These are phyloP conservation scores for Elsinoe perseae DNA, from an alignment of 2,329 filamentous ascomycete genomes.

Conservation along the genomic window DNA sequence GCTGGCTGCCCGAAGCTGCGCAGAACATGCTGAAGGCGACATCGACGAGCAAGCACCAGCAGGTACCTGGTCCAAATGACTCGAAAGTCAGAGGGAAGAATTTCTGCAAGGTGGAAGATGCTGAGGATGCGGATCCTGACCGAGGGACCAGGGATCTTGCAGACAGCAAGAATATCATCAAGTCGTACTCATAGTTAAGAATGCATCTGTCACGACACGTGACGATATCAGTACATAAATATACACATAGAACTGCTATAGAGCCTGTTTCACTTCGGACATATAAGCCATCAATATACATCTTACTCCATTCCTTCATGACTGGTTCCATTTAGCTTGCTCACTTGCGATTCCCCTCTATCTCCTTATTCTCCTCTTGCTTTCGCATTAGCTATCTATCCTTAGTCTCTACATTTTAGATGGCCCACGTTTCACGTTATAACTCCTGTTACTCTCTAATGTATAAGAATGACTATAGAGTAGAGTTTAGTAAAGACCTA, in stretches of 20 bases:
- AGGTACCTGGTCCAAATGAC: slow-evolving; percentile 28
- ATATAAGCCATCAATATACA: too few species aligned
- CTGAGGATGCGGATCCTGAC: background rate
- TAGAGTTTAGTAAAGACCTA: too few species aligned
- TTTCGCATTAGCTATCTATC: too few species aligned
- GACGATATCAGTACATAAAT: background rate
- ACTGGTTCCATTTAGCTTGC: too few species aligned
- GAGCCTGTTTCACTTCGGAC: too few species aligned
- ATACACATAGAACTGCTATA: background rate
- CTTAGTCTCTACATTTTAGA: too few species aligned
- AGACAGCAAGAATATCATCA: background rate
- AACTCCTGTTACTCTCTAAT: too few species aligned
- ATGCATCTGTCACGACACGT: background rate
- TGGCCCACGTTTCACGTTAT: too few species aligned
- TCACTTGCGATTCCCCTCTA: too few species aligned
- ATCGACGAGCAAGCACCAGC: slow-evolving; percentile 29
- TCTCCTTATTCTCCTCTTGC: too few species aligned
- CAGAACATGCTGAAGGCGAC: slow-evolving; percentile 37
- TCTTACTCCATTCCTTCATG: too few species aligned
- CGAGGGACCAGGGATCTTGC: background rate
- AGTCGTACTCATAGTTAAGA: background rate
- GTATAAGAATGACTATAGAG: too few species aligned
- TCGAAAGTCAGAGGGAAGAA: background rate
- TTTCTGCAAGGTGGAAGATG: background rate
- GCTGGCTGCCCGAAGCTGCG: slow-evolving; percentile 37